These are phyloP conservation scores for Solanum corneliomulleri DNA, from an alignment of 257 asterid species.

Conservation along the genomic window DNA sequence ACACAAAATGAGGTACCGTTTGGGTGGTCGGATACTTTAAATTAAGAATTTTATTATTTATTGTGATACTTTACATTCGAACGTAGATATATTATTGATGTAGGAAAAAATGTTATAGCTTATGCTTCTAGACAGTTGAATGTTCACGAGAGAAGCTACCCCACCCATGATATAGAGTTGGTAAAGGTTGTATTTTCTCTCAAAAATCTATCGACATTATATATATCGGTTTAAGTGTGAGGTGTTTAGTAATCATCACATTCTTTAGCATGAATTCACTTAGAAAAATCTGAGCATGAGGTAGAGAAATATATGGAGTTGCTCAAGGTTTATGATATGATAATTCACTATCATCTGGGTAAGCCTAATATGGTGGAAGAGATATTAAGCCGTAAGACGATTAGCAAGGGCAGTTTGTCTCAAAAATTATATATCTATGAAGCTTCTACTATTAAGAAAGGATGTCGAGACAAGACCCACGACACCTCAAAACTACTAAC, in stretches of 20 bases:
- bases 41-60: neutral
- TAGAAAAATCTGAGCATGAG: neutral
- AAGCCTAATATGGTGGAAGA: too few species aligned
- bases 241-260: too few species aligned
- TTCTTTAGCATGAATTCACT: neutral
- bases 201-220: neutral
- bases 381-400: fast-evolving
- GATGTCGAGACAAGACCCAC: too few species aligned
- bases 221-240: too few species aligned
- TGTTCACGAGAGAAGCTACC: neutral
- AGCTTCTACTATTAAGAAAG: too few species aligned
- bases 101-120: neutral
- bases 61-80: neutral
- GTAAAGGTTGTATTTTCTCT: neutral
- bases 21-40: neutral
- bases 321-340: neutral
- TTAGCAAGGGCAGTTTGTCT: too few species aligned
- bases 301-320: neutral
- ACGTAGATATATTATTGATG: neutral
- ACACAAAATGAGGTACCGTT: neutral
- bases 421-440: too few species aligned
- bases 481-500: too few species aligned
- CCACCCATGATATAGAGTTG: neutral
- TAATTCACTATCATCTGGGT: neutral
- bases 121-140: neutral